phyloP scores from a whole-genome alignment of 2,329 filamentous ascomycete genomes.

The Paraconiothyrium sp. region DNA sequence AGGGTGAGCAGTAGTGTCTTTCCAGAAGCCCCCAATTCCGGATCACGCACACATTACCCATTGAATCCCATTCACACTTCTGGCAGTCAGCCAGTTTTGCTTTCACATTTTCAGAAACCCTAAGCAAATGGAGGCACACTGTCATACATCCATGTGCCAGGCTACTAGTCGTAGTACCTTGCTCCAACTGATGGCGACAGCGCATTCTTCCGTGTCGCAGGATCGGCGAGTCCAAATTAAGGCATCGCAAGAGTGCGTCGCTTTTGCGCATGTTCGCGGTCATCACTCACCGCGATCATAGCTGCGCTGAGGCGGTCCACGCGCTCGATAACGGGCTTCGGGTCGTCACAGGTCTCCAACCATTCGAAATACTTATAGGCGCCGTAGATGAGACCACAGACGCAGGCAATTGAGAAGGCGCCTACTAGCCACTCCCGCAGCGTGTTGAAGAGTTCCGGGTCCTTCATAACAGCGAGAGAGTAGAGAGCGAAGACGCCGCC shows the following conservation, averaged over 20 bases:
- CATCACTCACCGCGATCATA: neutral
- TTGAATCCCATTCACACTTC: neutral
- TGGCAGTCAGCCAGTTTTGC: neutral
- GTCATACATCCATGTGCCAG: neutral
- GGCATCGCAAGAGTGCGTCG: neutral
- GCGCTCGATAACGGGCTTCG: neutral
- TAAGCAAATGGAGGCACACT: neutral
- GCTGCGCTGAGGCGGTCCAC: neutral
- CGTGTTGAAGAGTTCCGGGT: neutral
- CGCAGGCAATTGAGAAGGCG: neutral
- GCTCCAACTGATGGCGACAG: neutral
- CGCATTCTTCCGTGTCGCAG: neutral
- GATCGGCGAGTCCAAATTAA: neutral
- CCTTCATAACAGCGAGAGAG: neutral
- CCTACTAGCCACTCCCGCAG: neutral
- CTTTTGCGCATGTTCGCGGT: neutral
- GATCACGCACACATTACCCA: neutral
- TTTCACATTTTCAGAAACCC: neutral
- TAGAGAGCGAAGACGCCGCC: neutral
- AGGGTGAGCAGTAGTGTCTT: too few relatives aligned
- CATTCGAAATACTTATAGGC: neutral
- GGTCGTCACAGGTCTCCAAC: neutral
- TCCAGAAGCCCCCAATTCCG: neutral
- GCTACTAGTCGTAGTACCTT: neutral
- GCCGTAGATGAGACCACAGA: neutral